Base-by-base conservation (phyloP, 2,329 filamentous ascomycete genomes). In the Fusarium brachygibbosum region DNA sequence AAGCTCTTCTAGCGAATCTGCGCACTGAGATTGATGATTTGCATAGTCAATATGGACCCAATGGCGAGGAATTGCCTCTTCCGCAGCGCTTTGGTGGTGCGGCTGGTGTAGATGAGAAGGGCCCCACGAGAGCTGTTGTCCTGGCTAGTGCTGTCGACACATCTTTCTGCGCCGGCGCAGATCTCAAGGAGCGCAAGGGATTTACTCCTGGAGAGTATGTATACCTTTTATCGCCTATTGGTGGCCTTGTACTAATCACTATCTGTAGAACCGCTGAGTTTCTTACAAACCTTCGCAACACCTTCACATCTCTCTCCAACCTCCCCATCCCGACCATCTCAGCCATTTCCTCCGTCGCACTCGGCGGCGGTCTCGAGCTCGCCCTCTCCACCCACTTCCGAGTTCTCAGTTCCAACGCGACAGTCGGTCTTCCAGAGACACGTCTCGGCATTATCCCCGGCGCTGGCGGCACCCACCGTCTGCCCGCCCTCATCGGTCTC, bases 341-440 rank as follows among this genome's bases (percentile, higher is more conserved):
- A 5, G 94, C 94, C 59, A 88, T 99, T 66, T 91, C 91, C 56
- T 96, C 93, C 50, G 83, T 93, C 60, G 96, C 96, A 8, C 90
- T 98, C 31, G 96, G 96, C 68, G 96, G 96, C 74, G 96, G 96
- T 46, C 90, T 99, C 69, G 96, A 99, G 82, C 88, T 99, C 54
- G 95, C 94, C 3, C 88, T 99, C 9, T 90, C 91, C 71, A 97
- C 95, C 2, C 90, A 96, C 79, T 89, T 99, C 80, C 93, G 96
- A 70, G 91, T 99, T 53, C 90, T 98, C 71, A 87, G 90, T 32
- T 93, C 92, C 38, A 92, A 90, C 34, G 92, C 93, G 17, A 83
- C 85, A 25, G 89, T 99, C 56, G 94, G 90, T 0, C 88, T 98
- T 7, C 96, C 96, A 2, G 96, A 99, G 79, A 98, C 96, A 2